phyloP scores from a whole-genome alignment of 352 stramenopile species.

The Pythium volutum region DNA sequence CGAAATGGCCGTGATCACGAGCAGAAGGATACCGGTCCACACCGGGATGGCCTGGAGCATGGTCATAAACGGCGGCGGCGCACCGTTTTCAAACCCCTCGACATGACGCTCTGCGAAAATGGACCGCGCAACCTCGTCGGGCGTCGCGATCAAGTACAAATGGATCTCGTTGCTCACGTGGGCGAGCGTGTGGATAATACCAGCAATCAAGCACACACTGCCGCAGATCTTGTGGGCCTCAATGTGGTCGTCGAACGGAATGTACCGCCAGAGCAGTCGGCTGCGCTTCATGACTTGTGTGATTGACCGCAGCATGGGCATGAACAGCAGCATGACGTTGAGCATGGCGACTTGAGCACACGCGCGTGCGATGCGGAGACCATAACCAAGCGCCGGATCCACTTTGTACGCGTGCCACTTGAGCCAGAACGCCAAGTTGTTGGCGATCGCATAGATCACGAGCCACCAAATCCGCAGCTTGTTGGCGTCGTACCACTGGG shows the following conservation, averaged over 20 bases:
- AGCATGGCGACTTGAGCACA: conserved; percentile 8
- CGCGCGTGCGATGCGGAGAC: conserved; percentile 3
- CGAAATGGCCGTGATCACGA: conserved; percentile 6
- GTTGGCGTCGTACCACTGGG: conserved; percentile 1
- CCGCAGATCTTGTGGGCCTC: conserved; percentile 10
- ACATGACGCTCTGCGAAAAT: conserved; percentile 2
- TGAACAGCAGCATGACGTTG: not conserved
- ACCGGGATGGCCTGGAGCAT: not conserved
- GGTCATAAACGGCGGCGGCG: not conserved
- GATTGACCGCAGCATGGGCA: conserved; percentile 6
- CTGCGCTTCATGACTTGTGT: conserved; percentile 2
- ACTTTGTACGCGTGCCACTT: conserved; percentile 3
- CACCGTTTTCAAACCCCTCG: not conserved
- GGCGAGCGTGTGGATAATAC: not conserved
- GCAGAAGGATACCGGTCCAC: conserved; percentile 3
- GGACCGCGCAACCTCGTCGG: not conserved
- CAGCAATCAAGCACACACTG: conserved; percentile 2
- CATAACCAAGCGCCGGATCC: conserved; percentile 5
- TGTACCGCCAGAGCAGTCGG: conserved; percentile 1
- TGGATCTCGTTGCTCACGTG: conserved; percentile 5
- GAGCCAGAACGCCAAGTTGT: conserved; percentile 8
- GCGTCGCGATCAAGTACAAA: conserved; percentile 7
- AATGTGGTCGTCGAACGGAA: conserved; percentile 7
- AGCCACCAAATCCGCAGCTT: conserved; percentile 5
- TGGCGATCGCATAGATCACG: conserved; percentile 3